phyloP scores from a whole-genome alignment of 768 basidiomycete genomes.

The Roridomyces roridus region DNA sequence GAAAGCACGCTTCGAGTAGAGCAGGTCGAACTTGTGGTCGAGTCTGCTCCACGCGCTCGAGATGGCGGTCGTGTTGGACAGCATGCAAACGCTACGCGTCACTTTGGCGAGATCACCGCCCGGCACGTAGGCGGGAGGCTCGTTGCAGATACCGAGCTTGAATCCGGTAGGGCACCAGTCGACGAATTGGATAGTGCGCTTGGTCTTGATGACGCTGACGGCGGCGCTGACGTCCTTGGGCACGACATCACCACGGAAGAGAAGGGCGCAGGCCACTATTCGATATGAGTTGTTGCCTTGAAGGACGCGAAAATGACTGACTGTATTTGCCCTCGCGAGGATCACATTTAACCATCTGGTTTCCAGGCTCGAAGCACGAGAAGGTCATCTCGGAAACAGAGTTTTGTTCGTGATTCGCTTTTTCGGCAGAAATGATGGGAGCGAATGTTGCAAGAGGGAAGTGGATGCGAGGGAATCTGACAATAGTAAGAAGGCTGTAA shows the following conservation, averaged over 20 bases:
- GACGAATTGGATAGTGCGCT: conserved; percentile 97
- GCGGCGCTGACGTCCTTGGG: conserved; percentile 96
- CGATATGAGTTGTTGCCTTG: conserved; percentile 38
- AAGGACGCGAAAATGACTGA: conserved; percentile 48
- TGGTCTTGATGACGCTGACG: conserved; percentile 93
- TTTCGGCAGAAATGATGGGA: conserved; percentile 91
- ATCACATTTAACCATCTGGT: conserved; percentile 97
- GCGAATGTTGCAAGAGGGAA: conserved; percentile 98
- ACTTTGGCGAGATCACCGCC: conserved; percentile 95
- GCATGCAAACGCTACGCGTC: conserved; percentile 94
- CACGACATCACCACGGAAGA: conserved; percentile 96
- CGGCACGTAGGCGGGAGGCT: conserved; percentile 90
- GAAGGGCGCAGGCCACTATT: conserved; percentile 86
- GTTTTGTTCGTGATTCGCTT: conserved; percentile 96
- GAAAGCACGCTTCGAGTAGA: conserved; percentile 95
- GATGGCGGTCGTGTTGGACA: conserved; percentile 94
- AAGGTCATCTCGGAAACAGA: conserved; percentile 98
- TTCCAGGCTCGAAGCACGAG: conserved; percentile 95
- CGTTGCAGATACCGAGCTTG: conserved; percentile 99
- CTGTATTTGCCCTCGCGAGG: conserved; percentile 99
- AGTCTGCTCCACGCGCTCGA: conserved; percentile 93
- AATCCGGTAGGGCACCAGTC: conserved; percentile 99
- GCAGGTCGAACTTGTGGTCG: conserved; percentile 97
- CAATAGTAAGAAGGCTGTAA: conserved; percentile 25
- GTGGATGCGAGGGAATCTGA: conserved; percentile 96